Evolutionary conservation across 495 filamentous ascomycete genomes (phyloP).

Genomic region (Penicillium longicatenatum): DNA sequence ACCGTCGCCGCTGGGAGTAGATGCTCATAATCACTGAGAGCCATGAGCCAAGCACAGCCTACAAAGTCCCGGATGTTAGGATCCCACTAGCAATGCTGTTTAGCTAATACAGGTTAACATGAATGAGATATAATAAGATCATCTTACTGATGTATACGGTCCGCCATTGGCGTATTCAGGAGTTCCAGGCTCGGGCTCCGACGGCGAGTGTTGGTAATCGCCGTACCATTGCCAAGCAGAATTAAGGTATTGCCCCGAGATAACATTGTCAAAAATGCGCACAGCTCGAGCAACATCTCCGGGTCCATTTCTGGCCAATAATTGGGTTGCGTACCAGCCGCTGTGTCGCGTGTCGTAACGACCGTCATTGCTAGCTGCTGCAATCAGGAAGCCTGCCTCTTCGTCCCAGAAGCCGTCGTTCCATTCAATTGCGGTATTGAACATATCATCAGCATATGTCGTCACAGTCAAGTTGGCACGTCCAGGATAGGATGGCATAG

Average conservation of each 20-base stretch:
- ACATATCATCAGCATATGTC: slow-evolving; percentile 20
- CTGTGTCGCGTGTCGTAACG: slow-evolving; percentile 37
- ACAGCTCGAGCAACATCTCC: slow-evolving; percentile 38
- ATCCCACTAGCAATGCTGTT: slow-evolving; percentile 33
- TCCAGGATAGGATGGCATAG: slow-evolving; percentile 3
- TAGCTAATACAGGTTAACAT: neutral
- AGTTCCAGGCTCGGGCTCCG: slow-evolving; percentile 40
- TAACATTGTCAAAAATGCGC: slow-evolving; percentile 42
- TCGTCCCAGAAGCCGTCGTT: slow-evolving; percentile 24
- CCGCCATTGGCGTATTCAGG: slow-evolving; percentile 30
- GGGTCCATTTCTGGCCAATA: slow-evolving; percentile 39
- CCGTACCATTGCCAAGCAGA: slow-evolving; percentile 40
- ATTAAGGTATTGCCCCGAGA: slow-evolving; percentile 39
- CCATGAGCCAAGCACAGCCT: slow-evolving; percentile 40
- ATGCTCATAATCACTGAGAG: slow-evolving; percentile 39
- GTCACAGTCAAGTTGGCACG: neutral
- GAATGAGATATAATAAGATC: no score
- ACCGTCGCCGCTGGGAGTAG: slow-evolving; percentile 31
- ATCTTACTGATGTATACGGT: slow-evolving; percentile 22
- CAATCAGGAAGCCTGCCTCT: slow-evolving; percentile 19
- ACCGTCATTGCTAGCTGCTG: slow-evolving; percentile 12
- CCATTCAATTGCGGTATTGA: slow-evolving; percentile 25
- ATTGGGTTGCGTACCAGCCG: slow-evolving; percentile 42
- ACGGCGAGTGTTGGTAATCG: slow-evolving; percentile 41
- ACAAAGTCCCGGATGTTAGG: slow-evolving; percentile 48